Percentiles rank a stretch among this genome's conserved stretches.
phyloP scores from a whole-genome alignment of 169 alveolate genomes.

The Theileria orientalis region DNA sequence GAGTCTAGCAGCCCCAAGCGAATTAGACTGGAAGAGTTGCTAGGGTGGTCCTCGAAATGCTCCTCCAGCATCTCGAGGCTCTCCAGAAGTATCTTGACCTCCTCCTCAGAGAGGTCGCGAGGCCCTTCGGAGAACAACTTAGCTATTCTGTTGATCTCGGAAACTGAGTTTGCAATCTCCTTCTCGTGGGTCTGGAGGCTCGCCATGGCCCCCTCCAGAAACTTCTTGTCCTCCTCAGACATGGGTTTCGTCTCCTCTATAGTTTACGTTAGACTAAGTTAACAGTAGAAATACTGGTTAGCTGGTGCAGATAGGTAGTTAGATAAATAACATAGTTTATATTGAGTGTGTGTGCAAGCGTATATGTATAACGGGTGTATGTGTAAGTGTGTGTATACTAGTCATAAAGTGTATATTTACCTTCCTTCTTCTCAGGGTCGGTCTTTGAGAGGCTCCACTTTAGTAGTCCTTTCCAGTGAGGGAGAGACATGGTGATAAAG shows the following conservation, averaged over 20 bases:
- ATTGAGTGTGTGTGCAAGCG: no score
- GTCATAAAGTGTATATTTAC: not conserved
- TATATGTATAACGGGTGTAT: no score
- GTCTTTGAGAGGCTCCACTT: conserved; percentile 55
- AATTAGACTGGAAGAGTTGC: conserved; percentile 54
- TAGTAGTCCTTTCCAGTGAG: conserved; percentile 64
- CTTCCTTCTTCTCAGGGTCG: conserved; percentile 28
- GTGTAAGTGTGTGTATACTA: no score
- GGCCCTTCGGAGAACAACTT: not conserved
- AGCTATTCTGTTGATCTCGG: conserved; percentile 18
- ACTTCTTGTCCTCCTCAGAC: conserved; percentile 60
- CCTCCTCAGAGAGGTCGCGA: not conserved
- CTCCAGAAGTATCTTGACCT: conserved; percentile 17
- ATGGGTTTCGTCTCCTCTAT: conserved; percentile 30
- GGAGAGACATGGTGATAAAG: conserved; percentile 44
- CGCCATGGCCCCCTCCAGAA: conserved; percentile 55
- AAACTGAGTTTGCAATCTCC: conserved; percentile 42
- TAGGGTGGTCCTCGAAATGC: conserved; percentile 63
- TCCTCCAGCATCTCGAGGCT: conserved; percentile 56
- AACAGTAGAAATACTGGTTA: not conserved
- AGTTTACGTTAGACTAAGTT: not conserved
- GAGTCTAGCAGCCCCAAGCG: conserved; percentile 54
- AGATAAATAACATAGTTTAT: no score
- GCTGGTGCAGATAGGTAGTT: not conserved
- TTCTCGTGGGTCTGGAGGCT: conserved; percentile 59